phyloP scores from a whole-genome alignment of 1,139 yeast genomes.

The Geotrichum armillariae region DNA sequence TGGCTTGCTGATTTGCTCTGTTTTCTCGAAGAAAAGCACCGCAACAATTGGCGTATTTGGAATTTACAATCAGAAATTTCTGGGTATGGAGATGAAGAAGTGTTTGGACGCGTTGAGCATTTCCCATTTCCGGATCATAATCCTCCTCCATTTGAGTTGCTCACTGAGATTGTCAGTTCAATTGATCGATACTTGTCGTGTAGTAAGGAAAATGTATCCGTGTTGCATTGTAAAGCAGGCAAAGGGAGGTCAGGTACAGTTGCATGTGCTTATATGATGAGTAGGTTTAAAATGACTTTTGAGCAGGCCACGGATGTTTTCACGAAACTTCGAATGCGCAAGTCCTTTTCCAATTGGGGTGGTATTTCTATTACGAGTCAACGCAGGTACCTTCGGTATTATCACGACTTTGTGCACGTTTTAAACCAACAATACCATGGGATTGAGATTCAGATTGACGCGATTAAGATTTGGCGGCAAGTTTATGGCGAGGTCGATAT shows the following conservation, averaged over 20 bases:
- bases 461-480: conserved; percentile 33
- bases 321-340: conserved; percentile 58
- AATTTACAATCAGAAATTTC: conserved; percentile 65
- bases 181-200: conserved; percentile 47
- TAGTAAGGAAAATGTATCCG: conserved; percentile 51
- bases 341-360: conserved; percentile 52
- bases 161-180: conserved; percentile 48
- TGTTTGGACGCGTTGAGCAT: conserved; percentile 40
- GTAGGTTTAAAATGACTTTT: conserved; percentile 40
- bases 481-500: conserved; percentile 33
- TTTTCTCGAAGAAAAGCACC: conserved; percentile 51
- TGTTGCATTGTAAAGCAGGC: conserved; percentile 88
- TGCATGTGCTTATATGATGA: conserved; percentile 69
- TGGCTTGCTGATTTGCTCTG: conserved; percentile 51
- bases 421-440: conserved; percentile 26
- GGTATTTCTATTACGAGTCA: conserved; percentile 81
- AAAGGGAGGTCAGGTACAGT: conserved; percentile 88
- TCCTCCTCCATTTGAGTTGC: conserved; percentile 61
- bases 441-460: conserved; percentile 31
- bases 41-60: conserved; percentile 67
- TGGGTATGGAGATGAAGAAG: conserved; percentile 48
- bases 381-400: conserved; percentile 62
- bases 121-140: conserved; percentile 75
- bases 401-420: conserved; percentile 42
- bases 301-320: conserved; percentile 53